These are phyloP conservation scores for Ustilago trichophora DNA, from an alignment of 1,284 basidiomycete species.

Conservation along the genomic window DNA sequence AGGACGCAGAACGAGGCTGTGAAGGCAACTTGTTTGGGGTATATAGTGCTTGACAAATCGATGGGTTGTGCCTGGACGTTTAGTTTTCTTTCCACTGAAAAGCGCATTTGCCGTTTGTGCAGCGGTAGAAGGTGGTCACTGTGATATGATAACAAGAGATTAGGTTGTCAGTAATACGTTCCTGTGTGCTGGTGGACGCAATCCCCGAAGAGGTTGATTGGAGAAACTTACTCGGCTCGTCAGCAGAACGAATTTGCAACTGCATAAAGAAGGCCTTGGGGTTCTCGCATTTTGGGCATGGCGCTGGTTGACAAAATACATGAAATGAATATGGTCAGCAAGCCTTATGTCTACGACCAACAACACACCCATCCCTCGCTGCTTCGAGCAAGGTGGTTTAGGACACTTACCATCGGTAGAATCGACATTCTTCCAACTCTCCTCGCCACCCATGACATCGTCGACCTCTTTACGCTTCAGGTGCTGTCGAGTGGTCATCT, in stretches of 20 bases:
- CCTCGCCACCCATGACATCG: conserved; percentile 71
- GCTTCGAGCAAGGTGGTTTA: too few relatives aligned
- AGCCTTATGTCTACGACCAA: too few relatives aligned
- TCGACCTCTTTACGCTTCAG: conserved; percentile 58
- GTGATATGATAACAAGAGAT: neutral
- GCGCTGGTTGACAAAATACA: conserved; percentile 16
- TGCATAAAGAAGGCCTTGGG: conserved; percentile 92
- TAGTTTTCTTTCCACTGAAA: conserved; percentile 63
- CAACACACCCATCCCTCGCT: too few relatives aligned
- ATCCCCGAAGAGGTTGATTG: neutral
- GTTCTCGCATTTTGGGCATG: conserved; percentile 89
- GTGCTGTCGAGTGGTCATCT: conserved; percentile 70
- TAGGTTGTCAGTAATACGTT: neutral
- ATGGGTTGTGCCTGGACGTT: too few relatives aligned
- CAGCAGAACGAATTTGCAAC: conserved; percentile 90
- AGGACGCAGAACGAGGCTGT: too few relatives aligned
- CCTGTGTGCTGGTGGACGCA: too few relatives aligned
- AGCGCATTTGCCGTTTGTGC: conserved; percentile 55
- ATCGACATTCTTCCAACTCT: conserved; percentile 94
- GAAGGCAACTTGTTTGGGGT: too few relatives aligned
- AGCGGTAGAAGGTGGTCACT: conserved; percentile 65
- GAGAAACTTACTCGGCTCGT: conserved; percentile 64
- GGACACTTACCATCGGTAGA: conserved; percentile 72
- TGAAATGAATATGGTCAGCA: too few relatives aligned
- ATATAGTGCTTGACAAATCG: too few relatives aligned